Evolutionary conservation across 2,329 filamentous ascomycete genomes (phyloP), one percentile per base, ranked within the genome.

Genomic region (Neurospora crassa): DNA sequence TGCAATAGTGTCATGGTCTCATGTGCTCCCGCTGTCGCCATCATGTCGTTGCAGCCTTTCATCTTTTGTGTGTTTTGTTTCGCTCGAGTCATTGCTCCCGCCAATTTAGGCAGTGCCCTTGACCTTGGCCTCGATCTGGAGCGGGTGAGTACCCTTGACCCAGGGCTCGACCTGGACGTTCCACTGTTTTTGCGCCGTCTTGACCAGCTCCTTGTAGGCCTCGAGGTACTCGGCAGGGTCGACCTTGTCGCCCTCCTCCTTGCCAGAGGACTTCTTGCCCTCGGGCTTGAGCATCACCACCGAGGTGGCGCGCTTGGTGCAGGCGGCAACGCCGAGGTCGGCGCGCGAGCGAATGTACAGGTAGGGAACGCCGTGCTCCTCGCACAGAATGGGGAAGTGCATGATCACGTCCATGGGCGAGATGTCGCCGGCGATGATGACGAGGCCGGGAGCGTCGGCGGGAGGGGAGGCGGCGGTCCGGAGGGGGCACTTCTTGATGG

Each of bases 321-420:
- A 92, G 73, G 94, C 94, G 3, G 96, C 95, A 76, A 93, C 92
- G 79, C 96, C 96, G 71, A 99, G 89, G 84, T 98, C 95, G 73
- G 94, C 95, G 77, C 96, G 91, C 78, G 92, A 96, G 73, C 91
- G 89, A 77, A 99, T 92, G 82, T 96, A 99, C 82, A 99, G 89
- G 84, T 98, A 99, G 42, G 96, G 96, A 73, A 97, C 93, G 83
- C 92, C 93, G 87, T 97, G 94, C 84, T 98, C 95, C 85, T 99
- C 96, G 87, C 96, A 98, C 72, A 98, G 91, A 71, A 99, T 92
- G 78, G 96, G 96, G 76, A 99, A 92, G 84, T 99, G 96, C 73
- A 93, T 96, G 84, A 99, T 97, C 81, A 99, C 96, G 82, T 99
- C 96, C 90, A 96, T 95, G 75, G 96, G 96, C 70, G 93, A 97